A percentile compares a stretch with the other conserved stretches of the same genome.
Conservation (phyloP, 495 filamentous ascomycete species). For the Aspergillus wentii region DNA sequence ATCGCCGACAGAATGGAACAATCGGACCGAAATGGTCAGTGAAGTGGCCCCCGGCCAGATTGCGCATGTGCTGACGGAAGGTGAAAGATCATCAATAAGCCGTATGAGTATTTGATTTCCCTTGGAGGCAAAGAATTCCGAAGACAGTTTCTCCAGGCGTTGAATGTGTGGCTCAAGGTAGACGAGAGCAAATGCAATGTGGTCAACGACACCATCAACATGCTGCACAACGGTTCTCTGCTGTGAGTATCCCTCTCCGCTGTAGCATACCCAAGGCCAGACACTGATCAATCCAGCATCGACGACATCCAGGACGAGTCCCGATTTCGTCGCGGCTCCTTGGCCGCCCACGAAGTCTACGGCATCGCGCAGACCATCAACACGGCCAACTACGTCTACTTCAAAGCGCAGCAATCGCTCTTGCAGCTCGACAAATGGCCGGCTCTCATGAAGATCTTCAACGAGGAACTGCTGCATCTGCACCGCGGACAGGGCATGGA, state of each 20-base stretch:
- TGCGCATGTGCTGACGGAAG: no score
- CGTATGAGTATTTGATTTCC: slow-evolving; percentile 70
- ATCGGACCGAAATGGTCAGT: no score
- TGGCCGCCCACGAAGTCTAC: slow-evolving; percentile 84
- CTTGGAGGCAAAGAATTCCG: slow-evolving; percentile 84
- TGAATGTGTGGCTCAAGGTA: slow-evolving; percentile 81
- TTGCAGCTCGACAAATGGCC: slow-evolving; percentile 56
- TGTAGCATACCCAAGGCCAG: background rate
- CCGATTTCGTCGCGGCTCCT: slow-evolving; percentile 69
- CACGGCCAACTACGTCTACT: slow-evolving; percentile 87
- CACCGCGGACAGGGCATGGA: slow-evolving; percentile 92
- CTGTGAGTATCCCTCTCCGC: slow-evolving; percentile 38
- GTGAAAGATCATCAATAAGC: slow-evolving; percentile 36
- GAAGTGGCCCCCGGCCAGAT: no score
- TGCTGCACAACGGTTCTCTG: slow-evolving; percentile 82
- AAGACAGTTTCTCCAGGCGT: slow-evolving; percentile 68
- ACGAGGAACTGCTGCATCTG: slow-evolving; percentile 75
- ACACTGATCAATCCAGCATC: slow-evolving; percentile 37
- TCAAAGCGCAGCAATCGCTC: slow-evolving; percentile 66
- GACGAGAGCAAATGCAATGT: slow-evolving; percentile 62
- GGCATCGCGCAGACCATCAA: slow-evolving; percentile 91
- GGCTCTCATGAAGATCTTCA: slow-evolving; percentile 60
- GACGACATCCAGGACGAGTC: slow-evolving; percentile 85
- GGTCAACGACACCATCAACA: slow-evolving; percentile 76
- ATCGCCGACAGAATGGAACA: no score